phyloP scores from a whole-genome alignment of 1,284 basidiomycete species.

The Apiotrichum domesticum region DNA sequence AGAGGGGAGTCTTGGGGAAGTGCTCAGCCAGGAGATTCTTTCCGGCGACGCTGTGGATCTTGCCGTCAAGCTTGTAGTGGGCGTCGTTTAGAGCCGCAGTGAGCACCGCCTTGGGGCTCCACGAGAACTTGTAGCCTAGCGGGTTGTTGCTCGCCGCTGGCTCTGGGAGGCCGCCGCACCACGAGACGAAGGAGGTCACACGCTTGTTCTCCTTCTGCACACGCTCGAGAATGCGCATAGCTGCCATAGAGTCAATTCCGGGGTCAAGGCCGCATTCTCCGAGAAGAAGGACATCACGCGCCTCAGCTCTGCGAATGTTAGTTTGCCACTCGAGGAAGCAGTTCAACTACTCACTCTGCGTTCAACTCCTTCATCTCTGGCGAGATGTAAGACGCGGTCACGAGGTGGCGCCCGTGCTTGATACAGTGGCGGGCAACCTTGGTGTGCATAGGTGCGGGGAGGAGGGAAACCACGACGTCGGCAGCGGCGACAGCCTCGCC shows the following conservation, averaged over 20 bases:
- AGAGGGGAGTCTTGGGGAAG: constrained; percentile 64
- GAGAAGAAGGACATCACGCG: constrained; percentile 66
- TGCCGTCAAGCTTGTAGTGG: constrained; percentile 58
- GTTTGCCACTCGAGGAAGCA: constrained; percentile 37
- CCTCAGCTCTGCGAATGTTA: constrained; percentile 55
- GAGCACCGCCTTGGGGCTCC: constrained; percentile 84
- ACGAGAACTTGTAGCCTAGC: constrained; percentile 89
- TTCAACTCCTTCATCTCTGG: constrained; percentile 69
- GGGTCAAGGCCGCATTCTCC: constrained; percentile 94
- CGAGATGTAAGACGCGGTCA: constrained; percentile 90
- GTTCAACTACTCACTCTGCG: constrained; percentile 51
- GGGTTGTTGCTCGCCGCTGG: constrained; percentile 63
- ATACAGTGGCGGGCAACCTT: constrained; percentile 72
- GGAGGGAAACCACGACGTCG: constrained; percentile 54
- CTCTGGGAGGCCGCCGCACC: constrained; percentile 88
- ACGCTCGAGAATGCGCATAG: constrained; percentile 64
- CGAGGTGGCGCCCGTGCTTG: constrained; percentile 64
- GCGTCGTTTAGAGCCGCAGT: constrained; percentile 75
- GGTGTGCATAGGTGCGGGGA: constrained; percentile 74
- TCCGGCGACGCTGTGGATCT: constrained; percentile 53
- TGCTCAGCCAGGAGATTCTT: constrained; percentile 55
- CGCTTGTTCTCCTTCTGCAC: constrained; percentile 58
- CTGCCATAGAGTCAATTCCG: constrained; percentile 86
- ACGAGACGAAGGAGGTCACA: constrained; percentile 76
- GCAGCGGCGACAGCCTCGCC: constrained; percentile 54